phyloP scores from a whole-genome alignment of 2,329 filamentous ascomycete species.

The Fusarium pseudoanthophilum region DNA sequence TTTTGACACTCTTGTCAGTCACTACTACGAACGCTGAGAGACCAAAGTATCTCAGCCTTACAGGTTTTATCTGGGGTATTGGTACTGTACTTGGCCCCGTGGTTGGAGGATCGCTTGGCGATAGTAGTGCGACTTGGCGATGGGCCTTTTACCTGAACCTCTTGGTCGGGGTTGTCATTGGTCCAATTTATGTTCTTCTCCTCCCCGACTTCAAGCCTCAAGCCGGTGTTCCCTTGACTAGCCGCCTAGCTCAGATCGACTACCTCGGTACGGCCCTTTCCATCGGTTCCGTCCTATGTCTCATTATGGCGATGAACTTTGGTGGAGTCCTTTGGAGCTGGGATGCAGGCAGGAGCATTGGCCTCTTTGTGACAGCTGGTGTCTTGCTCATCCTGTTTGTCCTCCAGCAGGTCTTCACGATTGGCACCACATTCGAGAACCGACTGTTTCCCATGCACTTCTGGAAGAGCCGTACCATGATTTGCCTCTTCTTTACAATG shows the following conservation, averaged over 20 bases:
- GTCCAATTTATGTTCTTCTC: constrained; percentile 17
- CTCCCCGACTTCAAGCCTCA: constrained; percentile 19
- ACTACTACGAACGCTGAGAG: constrained; percentile 25
- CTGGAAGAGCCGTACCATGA: constrained; percentile 49
- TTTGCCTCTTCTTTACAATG: constrained; percentile 56
- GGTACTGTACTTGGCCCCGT: constrained; percentile 55
- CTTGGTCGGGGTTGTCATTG: constrained; percentile 12
- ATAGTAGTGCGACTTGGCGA: constrained; percentile 35
- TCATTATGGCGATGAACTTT: constrained; percentile 61
- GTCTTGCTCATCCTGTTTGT: constrained; percentile 53
- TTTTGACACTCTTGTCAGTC: constrained; percentile 24
- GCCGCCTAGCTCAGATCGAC: constrained; percentile 46
- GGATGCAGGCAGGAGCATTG: constrained; percentile 56
- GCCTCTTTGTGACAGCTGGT: constrained; percentile 55
- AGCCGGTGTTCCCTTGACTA: background rate
- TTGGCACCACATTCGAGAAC: constrained; percentile 27
- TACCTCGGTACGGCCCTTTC: constrained; percentile 56
- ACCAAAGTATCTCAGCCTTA: constrained; percentile 34
- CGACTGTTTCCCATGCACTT: constrained; percentile 61
- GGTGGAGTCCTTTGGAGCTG: constrained; percentile 60
- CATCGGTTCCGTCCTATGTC: constrained; percentile 51
- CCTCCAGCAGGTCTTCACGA: constrained; percentile 53
- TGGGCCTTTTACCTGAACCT: constrained; percentile 42
- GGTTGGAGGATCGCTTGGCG: constrained; percentile 16
- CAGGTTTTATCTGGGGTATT: constrained; percentile 51